Evolutionary conservation across 495 filamentous ascomycete species (phyloP), one percentile per base, ranked within the genome.

Genomic region (Neurospora sublineolata): DNA sequence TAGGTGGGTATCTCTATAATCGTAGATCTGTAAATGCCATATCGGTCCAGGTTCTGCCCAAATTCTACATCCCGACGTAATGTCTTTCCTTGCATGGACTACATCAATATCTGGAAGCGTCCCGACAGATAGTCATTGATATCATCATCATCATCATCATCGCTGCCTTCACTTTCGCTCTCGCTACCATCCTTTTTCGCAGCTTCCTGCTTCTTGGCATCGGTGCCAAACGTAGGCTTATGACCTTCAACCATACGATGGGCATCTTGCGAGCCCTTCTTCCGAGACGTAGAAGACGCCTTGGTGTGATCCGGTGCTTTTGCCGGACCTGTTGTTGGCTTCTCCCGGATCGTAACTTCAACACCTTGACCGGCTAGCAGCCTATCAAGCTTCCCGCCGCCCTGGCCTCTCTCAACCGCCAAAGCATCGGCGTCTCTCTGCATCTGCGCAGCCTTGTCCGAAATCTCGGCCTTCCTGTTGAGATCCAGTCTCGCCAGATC

Each of bases 391-490:
- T 60, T 60, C 4, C 71, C 30, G 27, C 70, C 37, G 68, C 71
- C 79, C 69, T 86, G 84, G 23, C 88, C 87, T 58, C 88, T 82
- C 74, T 91, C 89, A 0, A 84, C 73, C 4, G 86, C 86, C 6
- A 90, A 77, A 41, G 83, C 80, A 30, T 75, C 79, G 14, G 79
- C 77, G n/a, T 84, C 77, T 39, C 73, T 69, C 52, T 75, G 74
- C 10, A 72, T 76, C 68, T 79, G 79, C 69, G 71, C 68, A 69
- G 76, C 73, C 67, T 76, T 73, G 69, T 36, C 41, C 30, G 67
- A 40, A 68, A 30, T 75, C 71, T 38, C 71, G 38, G 23, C 68
- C 60, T 67, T 73, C 69, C 68, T 72, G 40, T 68, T 68, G 12
- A 73, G 37, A 44, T 79, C 67, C 33, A 75, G 68, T 70, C 72